Evolutionary conservation across 2,329 filamentous ascomycete genomes (phyloP).

Genomic region (Sporothrix humicola): DNA sequence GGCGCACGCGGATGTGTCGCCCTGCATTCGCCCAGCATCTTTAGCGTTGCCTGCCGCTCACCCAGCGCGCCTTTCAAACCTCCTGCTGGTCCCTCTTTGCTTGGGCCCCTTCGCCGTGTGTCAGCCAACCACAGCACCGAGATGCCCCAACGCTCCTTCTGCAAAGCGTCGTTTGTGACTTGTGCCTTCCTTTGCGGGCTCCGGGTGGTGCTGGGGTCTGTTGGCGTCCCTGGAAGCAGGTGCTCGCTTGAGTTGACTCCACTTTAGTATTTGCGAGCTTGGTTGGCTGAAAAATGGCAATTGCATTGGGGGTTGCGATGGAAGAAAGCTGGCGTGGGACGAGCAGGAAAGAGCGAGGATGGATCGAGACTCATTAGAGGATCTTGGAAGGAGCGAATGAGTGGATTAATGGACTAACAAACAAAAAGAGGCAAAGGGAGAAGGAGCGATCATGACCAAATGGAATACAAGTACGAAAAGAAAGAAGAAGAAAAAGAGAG

Average conservation of each 20-base stretch:
- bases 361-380: neutral
- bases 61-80: neutral
- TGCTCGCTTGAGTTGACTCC: constrained; percentile 19
- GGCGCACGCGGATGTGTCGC: constrained; percentile 29
- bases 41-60: constrained; percentile 22
- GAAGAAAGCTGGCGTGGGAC: neutral
- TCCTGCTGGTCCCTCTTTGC: neutral
- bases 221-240: neutral
- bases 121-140: constrained; percentile 33
- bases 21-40: constrained; percentile 29
- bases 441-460: neutral
- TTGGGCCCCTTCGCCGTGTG: neutral
- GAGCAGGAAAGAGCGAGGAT: neutral
- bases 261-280: neutral
- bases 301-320: constrained; percentile 4
- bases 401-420: neutral
- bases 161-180: neutral
- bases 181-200: constrained; percentile 3
- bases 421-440: constrained; percentile 9
- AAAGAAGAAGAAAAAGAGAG: neutral
- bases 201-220: constrained; percentile 7
- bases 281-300: constrained; percentile 14
- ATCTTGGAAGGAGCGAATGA: constrained; percentile 12
- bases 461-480: neutral
- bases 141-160: neutral